Percentiles rank a stretch among this genome's conserved stretches.
These are phyloP conservation scores for Eutrema heterophyllum DNA, from an alignment of 345 rosid genomes.

Conservation along the genomic window DNA sequence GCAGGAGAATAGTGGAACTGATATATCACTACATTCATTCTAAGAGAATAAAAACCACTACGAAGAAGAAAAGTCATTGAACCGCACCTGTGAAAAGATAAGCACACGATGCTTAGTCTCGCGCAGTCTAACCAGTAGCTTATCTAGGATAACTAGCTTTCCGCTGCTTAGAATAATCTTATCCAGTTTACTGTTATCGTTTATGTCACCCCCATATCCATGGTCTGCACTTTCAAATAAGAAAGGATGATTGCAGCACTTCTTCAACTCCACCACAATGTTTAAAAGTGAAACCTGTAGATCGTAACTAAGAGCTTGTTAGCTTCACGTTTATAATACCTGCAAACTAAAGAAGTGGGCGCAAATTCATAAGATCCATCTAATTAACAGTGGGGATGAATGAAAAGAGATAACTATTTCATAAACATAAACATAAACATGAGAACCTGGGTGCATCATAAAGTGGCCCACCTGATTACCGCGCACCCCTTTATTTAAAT, in stretches of 20 bases:
- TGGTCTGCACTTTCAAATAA: conserved; percentile 99
- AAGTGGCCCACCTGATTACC: conserved; percentile 83
- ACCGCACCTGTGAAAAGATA: conserved; percentile 90
- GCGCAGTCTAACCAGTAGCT: conserved; percentile 86
- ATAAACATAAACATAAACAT: conserved; percentile 11
- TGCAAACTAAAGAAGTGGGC: conserved; percentile 8
- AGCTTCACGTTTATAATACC: conserved; percentile 11
- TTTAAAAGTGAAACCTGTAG: conserved; percentile 88
- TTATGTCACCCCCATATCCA: conserved; percentile 86
- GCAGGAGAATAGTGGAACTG: neutral
- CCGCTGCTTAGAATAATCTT: conserved; percentile 95
- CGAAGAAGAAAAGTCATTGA: conserved; percentile 6
- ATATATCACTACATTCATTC: neutral
- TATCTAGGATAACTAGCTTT: conserved; percentile 96
- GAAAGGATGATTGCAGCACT: conserved; percentile 99
- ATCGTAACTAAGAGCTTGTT: conserved; percentile 23
- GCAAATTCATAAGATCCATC: neutral
- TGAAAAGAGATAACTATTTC: neutral
- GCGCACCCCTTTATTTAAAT: conserved; percentile 98
- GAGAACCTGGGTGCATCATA: conserved; percentile 8
- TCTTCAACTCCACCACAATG: conserved; percentile 98
- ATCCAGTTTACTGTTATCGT: conserved; percentile 81
- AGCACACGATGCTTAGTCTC: conserved; percentile 97
- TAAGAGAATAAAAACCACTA: neutral
- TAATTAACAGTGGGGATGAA: neutral